phyloP scores from a whole-genome alignment of 352 stramenopile genomes.

The Elongisporangium anandrum region DNA sequence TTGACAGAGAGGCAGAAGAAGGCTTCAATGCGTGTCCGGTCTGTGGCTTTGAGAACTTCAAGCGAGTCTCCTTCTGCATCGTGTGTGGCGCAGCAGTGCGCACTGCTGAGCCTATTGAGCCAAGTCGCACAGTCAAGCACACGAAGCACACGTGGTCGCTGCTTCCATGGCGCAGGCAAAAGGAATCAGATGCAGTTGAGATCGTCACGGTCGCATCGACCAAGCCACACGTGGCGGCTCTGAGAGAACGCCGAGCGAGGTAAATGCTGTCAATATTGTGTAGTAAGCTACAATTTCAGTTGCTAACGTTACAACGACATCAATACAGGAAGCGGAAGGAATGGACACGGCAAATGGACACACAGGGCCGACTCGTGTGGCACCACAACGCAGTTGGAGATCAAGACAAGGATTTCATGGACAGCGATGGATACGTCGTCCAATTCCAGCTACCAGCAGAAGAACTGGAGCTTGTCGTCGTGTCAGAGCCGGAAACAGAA shows the following conservation, averaged over 20 bases:
- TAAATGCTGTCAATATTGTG: background rate
- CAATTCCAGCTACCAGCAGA: background rate
- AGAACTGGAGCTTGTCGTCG: background rate
- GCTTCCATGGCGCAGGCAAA: background rate
- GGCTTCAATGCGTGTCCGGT: slow-evolving; percentile 29
- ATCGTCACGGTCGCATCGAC: background rate
- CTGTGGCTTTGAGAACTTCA: slow-evolving; percentile 43
- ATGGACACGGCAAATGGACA: slow-evolving; percentile 39
- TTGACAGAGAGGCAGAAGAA: slow-evolving; percentile 25
- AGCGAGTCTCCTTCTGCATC: slow-evolving; percentile 30
- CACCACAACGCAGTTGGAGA: slow-evolving; percentile 18
- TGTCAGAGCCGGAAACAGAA: background rate
- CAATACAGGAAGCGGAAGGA: slow-evolving; percentile 26
- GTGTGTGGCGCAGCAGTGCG: slow-evolving; percentile 17
- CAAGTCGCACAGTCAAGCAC: background rate
- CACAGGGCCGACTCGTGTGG: slow-evolving; percentile 32
- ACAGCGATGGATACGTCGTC: background rate
- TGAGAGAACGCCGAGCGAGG: background rate
- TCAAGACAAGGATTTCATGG: background rate
- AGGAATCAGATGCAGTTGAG: background rate
- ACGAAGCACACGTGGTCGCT: background rate
- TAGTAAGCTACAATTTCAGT: background rate
- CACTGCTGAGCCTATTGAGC: background rate
- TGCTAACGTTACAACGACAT: background rate
- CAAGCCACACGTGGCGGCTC: background rate